These are phyloP conservation scores for Penicillium sp. DNA, from an alignment of 2,329 filamentous ascomycete genomes.

Conservation along the genomic window DNA sequence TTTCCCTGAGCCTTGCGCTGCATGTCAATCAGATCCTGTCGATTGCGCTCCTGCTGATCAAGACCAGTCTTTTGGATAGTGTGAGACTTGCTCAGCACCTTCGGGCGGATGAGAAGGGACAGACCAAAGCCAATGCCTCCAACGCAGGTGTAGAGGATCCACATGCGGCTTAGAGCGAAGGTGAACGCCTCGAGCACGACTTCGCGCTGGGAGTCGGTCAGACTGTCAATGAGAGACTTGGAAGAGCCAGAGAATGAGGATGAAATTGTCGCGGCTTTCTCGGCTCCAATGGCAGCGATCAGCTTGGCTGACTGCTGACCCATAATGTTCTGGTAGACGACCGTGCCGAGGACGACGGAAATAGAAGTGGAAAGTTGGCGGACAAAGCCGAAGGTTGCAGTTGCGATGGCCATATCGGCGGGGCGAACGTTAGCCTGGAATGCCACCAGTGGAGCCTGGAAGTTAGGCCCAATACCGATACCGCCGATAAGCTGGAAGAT, in stretches of 20 bases:
- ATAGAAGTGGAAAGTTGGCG: constrained; percentile 60
- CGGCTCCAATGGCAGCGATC: constrained; percentile 28
- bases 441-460: constrained; percentile 63
- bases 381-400: constrained; percentile 62
- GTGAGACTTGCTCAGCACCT: constrained; percentile 42
- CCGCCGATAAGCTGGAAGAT: constrained; percentile 61
- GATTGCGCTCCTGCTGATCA: constrained; percentile 44
- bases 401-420: constrained; percentile 63
- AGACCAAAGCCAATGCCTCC: constrained; percentile 39
- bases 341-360: constrained; percentile 59
- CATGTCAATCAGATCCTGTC: constrained; percentile 46
- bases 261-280: constrained; percentile 26
- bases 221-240: constrained; percentile 33
- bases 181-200: constrained; percentile 46
- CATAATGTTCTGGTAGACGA: constrained; percentile 46
- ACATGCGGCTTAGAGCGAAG: constrained; percentile 48
- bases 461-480: constrained; percentile 63
- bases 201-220: constrained; percentile 33
- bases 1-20: constrained; percentile 63
- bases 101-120: constrained; percentile 40
- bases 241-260: constrained; percentile 39
- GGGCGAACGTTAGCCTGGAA: constrained; percentile 63
- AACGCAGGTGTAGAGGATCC: constrained; percentile 51
- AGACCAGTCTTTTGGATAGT: constrained; percentile 48
- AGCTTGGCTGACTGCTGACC: constrained; percentile 31